Base-by-base conservation (phyloP, 352 stramenopile genomes). In the Globisporangium carolinianum region DNA sequence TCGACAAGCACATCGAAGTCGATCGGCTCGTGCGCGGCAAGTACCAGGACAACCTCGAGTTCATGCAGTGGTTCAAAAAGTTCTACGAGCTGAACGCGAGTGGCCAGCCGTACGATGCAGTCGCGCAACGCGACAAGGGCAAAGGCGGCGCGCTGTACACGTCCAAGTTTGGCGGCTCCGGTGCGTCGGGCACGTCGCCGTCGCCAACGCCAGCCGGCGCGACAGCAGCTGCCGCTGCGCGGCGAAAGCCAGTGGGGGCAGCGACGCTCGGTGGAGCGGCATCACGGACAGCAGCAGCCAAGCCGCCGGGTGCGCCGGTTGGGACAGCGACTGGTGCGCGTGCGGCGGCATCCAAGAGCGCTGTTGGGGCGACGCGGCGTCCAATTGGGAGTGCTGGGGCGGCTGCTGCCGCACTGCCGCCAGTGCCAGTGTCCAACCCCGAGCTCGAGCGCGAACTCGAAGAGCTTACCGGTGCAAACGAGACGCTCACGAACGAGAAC, bases 31-130 rank as follows among this genome's bases (percentile, higher is more conserved):
- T 99, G 64, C 85, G 96, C 18, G 98, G 91, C 49, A 99, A 99
- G 71, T 99, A 99, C 83, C 97, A 99, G 72, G 97, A 99, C 72
- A 99, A 99, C 75, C 84, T 99, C 58, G 98, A 99, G 74, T 99
- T 99, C 69, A 99, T 99, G 89, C 97, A 99, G 78, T 99, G 96
- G 90, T 94, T 96, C 62, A 97, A 97, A 60, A 77, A 78, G 35
- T 97, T 98, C 55, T 97, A 95, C 69, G 89, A 98, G 50, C 71
- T 90, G 57, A 96, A 94, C 58, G 80, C 73, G n/a, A 80, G 73
- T 3, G 69, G 73, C 4, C 64, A 76, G 38, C 90, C 97, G 9
- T 99, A 99, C 73, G 96, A 99, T 78, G 73, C 96, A 2, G 56
- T 96, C 0, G 83, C 81, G 4, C 84, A 97, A 37, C 87, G 97